Evolutionary conservation across 345 rosid genomes (phyloP).

Genomic region (Murraya koenigii): DNA sequence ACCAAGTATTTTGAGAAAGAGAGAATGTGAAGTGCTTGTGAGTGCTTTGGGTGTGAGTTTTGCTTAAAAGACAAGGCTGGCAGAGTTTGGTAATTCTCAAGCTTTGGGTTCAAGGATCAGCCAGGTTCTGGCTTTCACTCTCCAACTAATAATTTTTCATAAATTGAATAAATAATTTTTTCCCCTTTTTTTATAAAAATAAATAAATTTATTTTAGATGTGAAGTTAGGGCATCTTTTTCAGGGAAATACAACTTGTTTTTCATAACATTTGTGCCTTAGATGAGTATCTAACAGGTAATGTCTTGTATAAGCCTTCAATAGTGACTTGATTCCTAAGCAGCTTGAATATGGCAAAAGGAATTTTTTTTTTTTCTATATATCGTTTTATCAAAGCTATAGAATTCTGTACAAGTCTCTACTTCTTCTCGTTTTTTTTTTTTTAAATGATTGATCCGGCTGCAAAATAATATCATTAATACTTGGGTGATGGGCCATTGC

Average conservation of each 20-base stretch:
- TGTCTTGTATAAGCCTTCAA: constrained; percentile 12
- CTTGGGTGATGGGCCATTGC: background rate
- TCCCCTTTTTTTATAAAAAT: background rate
- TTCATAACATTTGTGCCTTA: constrained; percentile 1
- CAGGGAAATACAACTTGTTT: constrained; percentile 9
- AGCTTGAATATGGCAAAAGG: background rate
- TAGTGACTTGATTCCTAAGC: constrained; percentile 31
- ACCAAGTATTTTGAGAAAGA: constrained; percentile 13
- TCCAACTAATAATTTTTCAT: background rate
- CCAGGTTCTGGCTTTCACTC: constrained; percentile 16
- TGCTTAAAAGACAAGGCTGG: constrained; percentile 72
- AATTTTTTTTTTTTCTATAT: background rate
- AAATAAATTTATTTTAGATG: background rate
- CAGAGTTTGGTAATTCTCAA: constrained; percentile 59
- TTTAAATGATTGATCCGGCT: background rate
- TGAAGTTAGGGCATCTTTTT: constrained; percentile 19
- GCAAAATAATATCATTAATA: background rate
- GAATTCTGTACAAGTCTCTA: background rate
- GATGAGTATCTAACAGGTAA: constrained; percentile 18
- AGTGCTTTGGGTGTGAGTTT: constrained; percentile 45
- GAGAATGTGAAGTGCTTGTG: constrained; percentile 25
- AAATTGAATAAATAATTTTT: background rate
- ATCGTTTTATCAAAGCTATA: background rate
- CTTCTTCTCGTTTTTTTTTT: no score
- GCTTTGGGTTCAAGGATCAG: constrained; percentile 71